Percentiles rank a stretch among this genome's conserved stretches.
Evolutionary conservation across 1,284 basidiomycete genomes (phyloP).

Genomic region (Agroathelia rolfsii): DNA sequence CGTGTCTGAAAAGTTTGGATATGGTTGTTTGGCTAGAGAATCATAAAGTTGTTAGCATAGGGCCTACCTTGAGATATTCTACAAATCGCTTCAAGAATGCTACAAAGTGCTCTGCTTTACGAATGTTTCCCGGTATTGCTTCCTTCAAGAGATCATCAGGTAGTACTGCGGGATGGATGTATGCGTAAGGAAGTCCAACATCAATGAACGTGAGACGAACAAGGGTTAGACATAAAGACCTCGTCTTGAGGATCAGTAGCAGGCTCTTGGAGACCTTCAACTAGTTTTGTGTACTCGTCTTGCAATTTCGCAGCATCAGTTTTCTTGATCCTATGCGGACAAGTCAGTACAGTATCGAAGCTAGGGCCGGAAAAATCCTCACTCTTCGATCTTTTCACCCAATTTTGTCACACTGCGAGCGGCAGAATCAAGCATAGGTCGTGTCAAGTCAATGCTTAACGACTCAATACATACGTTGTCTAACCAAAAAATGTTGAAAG

Average conservation of each 20-base stretch:
- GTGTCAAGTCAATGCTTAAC: conserved; percentile 93
- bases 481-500: conserved; percentile 17
- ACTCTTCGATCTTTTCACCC: conserved; percentile 92
- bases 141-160: conserved; percentile 93
- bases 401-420: conserved; percentile 82
- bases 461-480: conserved; percentile 99
- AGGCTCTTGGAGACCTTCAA: conserved; percentile 85
- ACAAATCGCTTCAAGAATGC: conserved; percentile 98
- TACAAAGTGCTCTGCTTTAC: conserved; percentile 98
- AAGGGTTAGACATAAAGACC: conserved; percentile 82
- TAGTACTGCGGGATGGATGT: conserved; percentile 45
- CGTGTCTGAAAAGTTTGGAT: conserved; percentile 55
- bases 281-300: conserved; percentile 94
- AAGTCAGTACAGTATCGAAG: too few species aligned
- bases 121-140: conserved; percentile 95
- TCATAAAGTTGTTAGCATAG: conserved; percentile 3
- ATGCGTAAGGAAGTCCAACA: not conserved
- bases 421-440: conserved; percentile 96
- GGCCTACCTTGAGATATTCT: conserved; percentile 87
- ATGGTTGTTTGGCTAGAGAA: too few species aligned
- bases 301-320: conserved; percentile 92
- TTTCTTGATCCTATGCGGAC: conserved; percentile 79
- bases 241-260: conserved; percentile 55
- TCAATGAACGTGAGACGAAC: conserved; percentile 41
- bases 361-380: conserved; percentile 22